phyloP scores from a whole-genome alignment of 2,329 filamentous ascomycete genomes.

The Scedosporium dehoogii region DNA sequence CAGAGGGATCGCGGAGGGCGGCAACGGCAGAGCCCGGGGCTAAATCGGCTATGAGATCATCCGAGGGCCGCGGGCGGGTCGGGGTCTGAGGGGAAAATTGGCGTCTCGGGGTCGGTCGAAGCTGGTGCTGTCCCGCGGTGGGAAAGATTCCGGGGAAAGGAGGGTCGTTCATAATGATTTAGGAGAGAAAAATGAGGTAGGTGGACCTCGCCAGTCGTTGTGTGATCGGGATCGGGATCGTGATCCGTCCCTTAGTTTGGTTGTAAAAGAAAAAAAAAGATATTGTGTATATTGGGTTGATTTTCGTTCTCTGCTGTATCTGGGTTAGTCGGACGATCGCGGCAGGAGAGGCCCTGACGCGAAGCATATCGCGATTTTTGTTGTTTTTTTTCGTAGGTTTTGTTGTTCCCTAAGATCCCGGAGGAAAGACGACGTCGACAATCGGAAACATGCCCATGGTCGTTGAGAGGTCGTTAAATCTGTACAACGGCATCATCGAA shows the following conservation, averaged over 20 bases:
- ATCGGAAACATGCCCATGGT: background rate
- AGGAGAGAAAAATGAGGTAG: background rate
- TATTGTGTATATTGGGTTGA: background rate
- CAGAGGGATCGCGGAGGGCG: slow-evolving; percentile 44
- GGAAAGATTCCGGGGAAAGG: slow-evolving; percentile 19
- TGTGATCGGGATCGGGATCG: background rate
- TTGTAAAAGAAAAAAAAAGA: background rate
- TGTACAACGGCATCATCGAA: background rate
- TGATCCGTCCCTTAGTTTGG: background rate
- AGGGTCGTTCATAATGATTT: slow-evolving; percentile 24
- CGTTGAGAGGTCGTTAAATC: background rate
- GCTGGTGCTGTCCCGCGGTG: slow-evolving; percentile 23
- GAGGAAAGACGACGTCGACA: background rate
- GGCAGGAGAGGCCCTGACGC: background rate
- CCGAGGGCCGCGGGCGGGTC: slow-evolving; percentile 33
- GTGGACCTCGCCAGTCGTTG: background rate
- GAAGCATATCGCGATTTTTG: background rate
- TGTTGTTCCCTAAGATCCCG: background rate
- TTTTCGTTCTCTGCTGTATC: background rate
- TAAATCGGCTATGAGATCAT: slow-evolving; percentile 53
- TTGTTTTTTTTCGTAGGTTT: background rate
- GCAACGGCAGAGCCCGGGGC: slow-evolving; percentile 51
- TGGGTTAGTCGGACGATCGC: background rate
- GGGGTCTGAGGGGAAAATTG: slow-evolving; percentile 31
- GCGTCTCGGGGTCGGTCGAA: slow-evolving; percentile 24